These are phyloP conservation scores for Sphaerostilbella broomeana DNA, from an alignment of 2,329 filamentous ascomycete species.

Conservation along the genomic window DNA sequence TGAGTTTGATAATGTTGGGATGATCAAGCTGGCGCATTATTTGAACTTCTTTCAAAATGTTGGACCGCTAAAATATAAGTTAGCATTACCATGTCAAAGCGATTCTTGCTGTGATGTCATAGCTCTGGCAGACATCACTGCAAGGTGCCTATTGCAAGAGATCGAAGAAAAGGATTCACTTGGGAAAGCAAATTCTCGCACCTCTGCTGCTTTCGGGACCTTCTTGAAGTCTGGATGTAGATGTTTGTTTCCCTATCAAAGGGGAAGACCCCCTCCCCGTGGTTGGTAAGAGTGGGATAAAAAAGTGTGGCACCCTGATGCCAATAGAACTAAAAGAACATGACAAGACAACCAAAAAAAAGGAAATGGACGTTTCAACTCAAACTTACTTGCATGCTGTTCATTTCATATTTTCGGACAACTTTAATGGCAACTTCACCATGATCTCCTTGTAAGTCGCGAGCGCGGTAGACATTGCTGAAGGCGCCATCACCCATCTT, in stretches of 20 bases:
- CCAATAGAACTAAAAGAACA: slow-evolving; percentile 14
- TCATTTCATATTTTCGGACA: slow-evolving; percentile 98
- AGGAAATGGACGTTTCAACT: slow-evolving; percentile 17
- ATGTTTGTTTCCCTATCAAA: slow-evolving; percentile 74
- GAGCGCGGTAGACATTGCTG: slow-evolving; percentile 93
- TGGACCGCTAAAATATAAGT: slow-evolving; percentile 65
- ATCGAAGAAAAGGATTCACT: slow-evolving; percentile 17
- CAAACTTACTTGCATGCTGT: slow-evolving; percentile 87
- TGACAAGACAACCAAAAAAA: slow-evolving; percentile 10
- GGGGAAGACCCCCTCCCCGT: slow-evolving; percentile 33
- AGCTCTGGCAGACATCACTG: slow-evolving; percentile 1
- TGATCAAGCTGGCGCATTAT: slow-evolving; percentile 98
- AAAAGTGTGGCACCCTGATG: slow-evolving; percentile 15
- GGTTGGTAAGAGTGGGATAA: slow-evolving; percentile 46
- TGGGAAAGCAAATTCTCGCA: slow-evolving; percentile 54
- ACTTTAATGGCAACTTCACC: slow-evolving; percentile 95
- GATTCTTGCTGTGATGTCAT: slow-evolving; percentile 14
- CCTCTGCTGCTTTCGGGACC: slow-evolving; percentile 93
- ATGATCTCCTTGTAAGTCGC: slow-evolving; percentile 62
- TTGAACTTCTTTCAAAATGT: slow-evolving; percentile 96
- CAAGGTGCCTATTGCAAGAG: slow-evolving; percentile 11
- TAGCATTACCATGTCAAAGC: slow-evolving; percentile 19
- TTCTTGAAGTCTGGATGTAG: slow-evolving; percentile 96
- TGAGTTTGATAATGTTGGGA: slow-evolving; percentile 87
- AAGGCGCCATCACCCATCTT: slow-evolving; percentile 99